phyloP scores from a whole-genome alignment of 2,329 filamentous ascomycete genomes.

The Thermothelomyces thermophilus region DNA sequence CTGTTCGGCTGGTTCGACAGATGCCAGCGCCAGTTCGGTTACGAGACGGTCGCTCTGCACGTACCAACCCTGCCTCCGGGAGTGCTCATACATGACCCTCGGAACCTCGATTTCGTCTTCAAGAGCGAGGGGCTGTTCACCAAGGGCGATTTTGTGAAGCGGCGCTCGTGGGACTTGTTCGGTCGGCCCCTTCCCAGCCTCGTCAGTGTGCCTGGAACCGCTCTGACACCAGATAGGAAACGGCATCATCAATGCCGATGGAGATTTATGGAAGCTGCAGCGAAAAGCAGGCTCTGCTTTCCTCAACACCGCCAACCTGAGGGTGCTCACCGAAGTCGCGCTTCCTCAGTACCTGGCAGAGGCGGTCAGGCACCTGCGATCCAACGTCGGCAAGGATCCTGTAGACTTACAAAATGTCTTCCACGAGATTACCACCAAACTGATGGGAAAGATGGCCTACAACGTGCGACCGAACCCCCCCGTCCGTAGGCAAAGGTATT shows the following conservation, averaged over 20 bases:
- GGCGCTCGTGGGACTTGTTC: constrained; percentile 55
- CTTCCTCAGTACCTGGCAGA: constrained; percentile 48
- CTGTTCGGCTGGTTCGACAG: constrained; percentile 57
- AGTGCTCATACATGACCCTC: constrained; percentile 56
- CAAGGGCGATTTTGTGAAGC: constrained; percentile 57
- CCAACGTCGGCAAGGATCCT: constrained; percentile 24
- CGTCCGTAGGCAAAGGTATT: too few species aligned
- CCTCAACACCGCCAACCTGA: constrained; percentile 51
- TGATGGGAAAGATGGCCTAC: constrained; percentile 65
- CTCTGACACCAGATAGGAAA: constrained; percentile 34
- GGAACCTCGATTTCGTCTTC: constrained; percentile 56
- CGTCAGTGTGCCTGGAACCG: not conserved
- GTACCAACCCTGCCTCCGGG: constrained; percentile 57
- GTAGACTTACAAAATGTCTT: constrained; percentile 55
- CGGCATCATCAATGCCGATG: constrained; percentile 62
- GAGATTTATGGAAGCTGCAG: constrained; percentile 56
- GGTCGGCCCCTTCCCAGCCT: constrained; percentile 30
- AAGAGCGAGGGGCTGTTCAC: constrained; percentile 54
- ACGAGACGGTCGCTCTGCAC: constrained; percentile 55
- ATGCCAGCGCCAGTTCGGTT: constrained; percentile 49
- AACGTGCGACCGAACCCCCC: too few species aligned
- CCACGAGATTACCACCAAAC: constrained; percentile 56
- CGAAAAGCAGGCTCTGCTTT: constrained; percentile 56
- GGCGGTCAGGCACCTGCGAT: constrained; percentile 35
- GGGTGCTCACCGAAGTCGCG: constrained; percentile 49